Conservation (phyloP, 2,329 filamentous ascomycete genomes). For the Coniochaeta sp. region DNA sequence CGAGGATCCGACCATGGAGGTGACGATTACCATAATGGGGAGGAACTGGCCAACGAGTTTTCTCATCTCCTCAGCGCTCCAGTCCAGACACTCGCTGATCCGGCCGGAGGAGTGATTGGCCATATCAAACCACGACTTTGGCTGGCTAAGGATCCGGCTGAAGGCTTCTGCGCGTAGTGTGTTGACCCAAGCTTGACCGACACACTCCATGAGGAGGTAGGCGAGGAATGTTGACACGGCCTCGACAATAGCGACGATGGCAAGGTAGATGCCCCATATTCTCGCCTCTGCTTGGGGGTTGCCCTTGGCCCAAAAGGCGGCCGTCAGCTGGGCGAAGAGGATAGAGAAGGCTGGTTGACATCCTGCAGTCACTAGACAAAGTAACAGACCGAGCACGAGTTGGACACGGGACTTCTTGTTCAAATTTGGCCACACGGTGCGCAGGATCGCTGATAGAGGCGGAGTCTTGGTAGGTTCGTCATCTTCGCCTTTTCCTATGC, state of each 20-base stretch:
- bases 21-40: slow-evolving; percentile 59
- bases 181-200: slow-evolving; percentile 72
- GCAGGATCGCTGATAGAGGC: slow-evolving; percentile 48
- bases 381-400: slow-evolving; percentile 52
- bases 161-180: slow-evolving; percentile 61
- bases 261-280: slow-evolving; percentile 62
- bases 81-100: slow-evolving; percentile 67
- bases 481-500: slow-evolving; percentile 6
- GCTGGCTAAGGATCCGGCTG: slow-evolving; percentile 64
- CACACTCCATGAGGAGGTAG: slow-evolving; percentile 64
- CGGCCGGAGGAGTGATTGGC: slow-evolving; percentile 54
- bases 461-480: slow-evolving; percentile 5
- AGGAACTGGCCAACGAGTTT: slow-evolving; percentile 74
- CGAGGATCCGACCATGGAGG: slow-evolving; percentile 60
- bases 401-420: slow-evolving; percentile 38
- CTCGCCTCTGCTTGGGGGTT: slow-evolving; percentile 41
- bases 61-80: slow-evolving; percentile 80
- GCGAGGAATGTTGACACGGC: slow-evolving; percentile 56
- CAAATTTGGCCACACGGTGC: slow-evolving; percentile 64
- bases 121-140: slow-evolving; percentile 69
- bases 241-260: slow-evolving; percentile 61
- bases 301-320: slow-evolving; percentile 55
- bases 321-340: slow-evolving; percentile 64
- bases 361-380: slow-evolving; percentile 56
- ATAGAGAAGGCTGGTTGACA: slow-evolving; percentile 62